These are phyloP conservation scores for Elsinoe batatas DNA, from an alignment of 2,329 filamentous ascomycete species.

Conservation along the genomic window DNA sequence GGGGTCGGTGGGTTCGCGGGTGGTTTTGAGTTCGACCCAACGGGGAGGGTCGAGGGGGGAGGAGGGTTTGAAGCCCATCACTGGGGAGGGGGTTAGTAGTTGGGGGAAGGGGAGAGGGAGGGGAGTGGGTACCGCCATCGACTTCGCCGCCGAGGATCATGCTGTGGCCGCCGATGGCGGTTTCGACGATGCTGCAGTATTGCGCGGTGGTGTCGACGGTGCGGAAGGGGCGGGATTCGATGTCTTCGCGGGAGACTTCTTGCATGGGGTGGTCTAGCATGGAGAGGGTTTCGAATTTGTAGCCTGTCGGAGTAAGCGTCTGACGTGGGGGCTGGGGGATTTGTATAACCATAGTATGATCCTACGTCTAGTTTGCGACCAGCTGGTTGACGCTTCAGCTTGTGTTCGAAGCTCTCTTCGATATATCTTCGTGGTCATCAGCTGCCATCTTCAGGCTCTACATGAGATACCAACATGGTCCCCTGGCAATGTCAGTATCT, in stretches of 20 bases:
- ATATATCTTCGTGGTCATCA: constrained; percentile 55
- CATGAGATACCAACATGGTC: constrained; percentile 39
- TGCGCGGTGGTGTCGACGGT: constrained; percentile 83
- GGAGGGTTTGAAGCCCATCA: constrained; percentile 73
- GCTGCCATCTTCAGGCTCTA: not conserved
- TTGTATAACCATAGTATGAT: constrained; percentile 66
- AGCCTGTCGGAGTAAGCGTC: constrained; percentile 46
- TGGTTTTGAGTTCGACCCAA: constrained; percentile 93
- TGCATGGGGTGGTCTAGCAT: constrained; percentile 68
- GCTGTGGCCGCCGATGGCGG: constrained; percentile 65
- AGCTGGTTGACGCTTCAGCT: constrained; percentile 42
- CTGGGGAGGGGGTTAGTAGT: constrained; percentile 31
- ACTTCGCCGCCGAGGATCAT: constrained; percentile 88
- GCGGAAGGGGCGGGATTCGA: constrained; percentile 62
- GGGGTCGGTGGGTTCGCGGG: constrained; percentile 42
- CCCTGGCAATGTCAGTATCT: constrained; percentile 35
- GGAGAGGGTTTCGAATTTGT: constrained; percentile 88
- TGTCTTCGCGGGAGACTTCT: constrained; percentile 61
- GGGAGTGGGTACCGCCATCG: constrained; percentile 58
- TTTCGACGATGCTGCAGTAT: constrained; percentile 89
- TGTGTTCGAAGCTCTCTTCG: constrained; percentile 76
- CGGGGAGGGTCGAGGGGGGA: constrained; percentile 60
- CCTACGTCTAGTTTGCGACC: constrained; percentile 62
- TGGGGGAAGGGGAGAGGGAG: not conserved
- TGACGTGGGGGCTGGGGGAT: too few relatives aligned